These are phyloP conservation scores for Uronychia setigera DNA, from an alignment of 73 alveolate species.

Conservation along the genomic window DNA sequence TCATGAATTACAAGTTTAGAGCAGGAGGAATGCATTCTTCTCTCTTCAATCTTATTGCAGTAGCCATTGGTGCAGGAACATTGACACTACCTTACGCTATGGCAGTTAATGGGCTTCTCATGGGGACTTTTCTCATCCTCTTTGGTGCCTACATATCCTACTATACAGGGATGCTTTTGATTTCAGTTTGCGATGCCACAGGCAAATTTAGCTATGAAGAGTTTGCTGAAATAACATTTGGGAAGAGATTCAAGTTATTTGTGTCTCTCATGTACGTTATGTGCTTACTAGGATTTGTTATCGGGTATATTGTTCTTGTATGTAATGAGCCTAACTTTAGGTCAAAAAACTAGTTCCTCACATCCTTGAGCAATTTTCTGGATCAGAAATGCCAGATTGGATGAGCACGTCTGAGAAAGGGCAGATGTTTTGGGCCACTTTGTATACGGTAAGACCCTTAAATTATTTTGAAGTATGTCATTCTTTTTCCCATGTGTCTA, in stretches of 20 bases:
- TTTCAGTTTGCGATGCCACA: conserved; percentile 12
- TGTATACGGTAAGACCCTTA: conserved; percentile 21
- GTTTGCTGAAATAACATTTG: conserved; percentile 43
- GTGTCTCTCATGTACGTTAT: conserved; percentile 38
- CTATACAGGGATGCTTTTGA: conserved; percentile 18
- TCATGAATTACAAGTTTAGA: conserved; percentile 22
- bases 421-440: conserved; percentile 32
- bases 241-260: conserved; percentile 21
- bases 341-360: conserved; percentile 43
- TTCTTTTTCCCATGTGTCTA: conserved; percentile 41
- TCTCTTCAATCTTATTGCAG: conserved; percentile 31
- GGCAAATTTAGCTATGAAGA: conserved; percentile 46
- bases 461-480: not conserved
- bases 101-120: conserved; percentile 7
- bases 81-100: conserved; percentile 44
- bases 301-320: conserved; percentile 56
- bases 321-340: not conserved
- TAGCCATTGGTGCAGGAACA: conserved; percentile 57
- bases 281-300: conserved; percentile 47
- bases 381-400: not conserved
- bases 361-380: conserved; percentile 16
- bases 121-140: conserved; percentile 30
- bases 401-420: not conserved
- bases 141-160: conserved; percentile 6
- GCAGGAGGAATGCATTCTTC: conserved; percentile 48